Evolutionary conservation across 371 early-diverging fungal genomes (phyloP).

Genomic region (Polyrhizophydium stewartii): DNA sequence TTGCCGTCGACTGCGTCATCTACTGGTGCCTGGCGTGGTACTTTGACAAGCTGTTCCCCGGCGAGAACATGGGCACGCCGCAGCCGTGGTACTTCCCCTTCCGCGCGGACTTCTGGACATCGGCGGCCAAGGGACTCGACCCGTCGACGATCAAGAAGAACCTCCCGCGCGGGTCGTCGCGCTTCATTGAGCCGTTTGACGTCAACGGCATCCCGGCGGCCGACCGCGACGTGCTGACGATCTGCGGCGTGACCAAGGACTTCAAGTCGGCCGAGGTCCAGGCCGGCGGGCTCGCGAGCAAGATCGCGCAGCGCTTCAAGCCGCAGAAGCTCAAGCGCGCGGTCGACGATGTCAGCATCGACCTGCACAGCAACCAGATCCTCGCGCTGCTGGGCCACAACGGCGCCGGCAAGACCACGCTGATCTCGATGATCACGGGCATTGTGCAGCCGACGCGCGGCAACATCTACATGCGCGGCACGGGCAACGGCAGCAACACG

Average conservation of each 20-base stretch:
- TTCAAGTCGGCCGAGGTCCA: not conserved
- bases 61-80: slow-evolving; percentile 49
- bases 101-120: not conserved
- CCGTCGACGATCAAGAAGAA: not conserved
- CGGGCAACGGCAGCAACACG: not conserved
- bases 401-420: slow-evolving; percentile 57
- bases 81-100: slow-evolving; percentile 59
- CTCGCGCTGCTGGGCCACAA: slow-evolving; percentile 25
- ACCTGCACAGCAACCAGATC: not conserved
- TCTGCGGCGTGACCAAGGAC: not conserved
- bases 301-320: not conserved
- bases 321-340: not conserved
- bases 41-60: slow-evolving; percentile 51
- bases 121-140: no score
- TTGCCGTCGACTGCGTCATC: slow-evolving; percentile 7
- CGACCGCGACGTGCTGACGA: not conserved
- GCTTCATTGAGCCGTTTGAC: not conserved
- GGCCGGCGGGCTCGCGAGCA: not conserved
- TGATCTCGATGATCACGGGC: slow-evolving; percentile 65
- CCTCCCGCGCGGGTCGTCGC: not conserved
- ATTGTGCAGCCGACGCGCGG: not conserved
- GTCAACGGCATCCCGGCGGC: not conserved
- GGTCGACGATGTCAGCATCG: not conserved
- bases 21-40: slow-evolving; percentile 46
- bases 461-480: not conserved